These are phyloP conservation scores for Sporothrix curviconia DNA, from an alignment of 2,329 filamentous ascomycete genomes.

Conservation along the genomic window DNA sequence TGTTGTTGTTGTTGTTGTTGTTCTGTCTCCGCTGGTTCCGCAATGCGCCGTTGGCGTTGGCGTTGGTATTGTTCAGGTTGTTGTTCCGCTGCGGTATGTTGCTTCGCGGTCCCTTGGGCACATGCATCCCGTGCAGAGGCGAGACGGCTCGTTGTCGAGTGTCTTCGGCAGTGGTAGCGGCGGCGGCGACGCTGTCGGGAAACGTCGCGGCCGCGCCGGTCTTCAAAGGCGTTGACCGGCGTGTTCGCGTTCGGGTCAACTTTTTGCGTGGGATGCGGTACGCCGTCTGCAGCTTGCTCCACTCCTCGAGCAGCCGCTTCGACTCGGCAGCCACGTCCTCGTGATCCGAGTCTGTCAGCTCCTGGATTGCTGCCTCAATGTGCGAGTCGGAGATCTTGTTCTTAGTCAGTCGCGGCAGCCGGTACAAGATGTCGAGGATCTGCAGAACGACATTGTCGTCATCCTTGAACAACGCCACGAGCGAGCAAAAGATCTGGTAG, in stretches of 20 bases:
- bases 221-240: conserved; percentile 43
- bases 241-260: conserved; percentile 63
- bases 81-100: conserved; percentile 49
- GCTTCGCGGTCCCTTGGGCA: conserved; percentile 54
- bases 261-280: conserved; percentile 93
- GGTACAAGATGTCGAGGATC: conserved; percentile 80
- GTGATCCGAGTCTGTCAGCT: conserved; percentile 61
- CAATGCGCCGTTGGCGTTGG: conserved; percentile 34
- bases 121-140: conserved; percentile 42
- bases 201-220: conserved; percentile 56
- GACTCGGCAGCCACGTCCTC: conserved; percentile 69
- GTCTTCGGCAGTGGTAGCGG: not conserved
- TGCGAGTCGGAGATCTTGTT: conserved; percentile 98
- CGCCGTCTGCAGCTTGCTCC: conserved; percentile 82
- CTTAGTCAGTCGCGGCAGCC: conserved; percentile 80
- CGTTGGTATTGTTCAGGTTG: conserved; percentile 38
- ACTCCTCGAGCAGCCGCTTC: conserved; percentile 66
- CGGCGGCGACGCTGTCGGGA: conserved; percentile 28
- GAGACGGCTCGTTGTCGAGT: conserved; percentile 9
- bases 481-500: conserved; percentile 87
- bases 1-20: conserved; percentile 18
- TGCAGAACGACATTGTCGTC: conserved; percentile 86
- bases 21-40: conserved; percentile 38
- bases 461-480: conserved; percentile 76
- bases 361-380: conserved; percentile 75